Conservation (phyloP, 2,329 filamentous ascomycete species). For the Helotiales sp. region DNA sequence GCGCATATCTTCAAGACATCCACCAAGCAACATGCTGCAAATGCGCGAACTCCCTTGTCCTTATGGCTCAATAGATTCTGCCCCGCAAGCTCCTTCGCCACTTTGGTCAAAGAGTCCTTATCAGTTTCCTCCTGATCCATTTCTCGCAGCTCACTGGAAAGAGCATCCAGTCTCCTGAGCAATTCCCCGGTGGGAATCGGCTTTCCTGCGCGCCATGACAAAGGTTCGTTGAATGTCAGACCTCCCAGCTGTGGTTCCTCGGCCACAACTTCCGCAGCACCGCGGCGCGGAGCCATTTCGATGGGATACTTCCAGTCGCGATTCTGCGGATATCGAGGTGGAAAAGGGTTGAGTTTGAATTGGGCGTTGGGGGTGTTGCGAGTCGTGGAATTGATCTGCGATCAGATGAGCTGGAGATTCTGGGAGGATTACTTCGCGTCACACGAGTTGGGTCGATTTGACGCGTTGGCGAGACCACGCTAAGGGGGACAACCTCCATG, state of each 20-base stretch:
- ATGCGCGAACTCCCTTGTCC: constrained; percentile 90
- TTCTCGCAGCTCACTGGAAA: constrained; percentile 79
- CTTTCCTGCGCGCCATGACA: constrained; percentile 91
- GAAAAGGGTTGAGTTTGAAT: neutral
- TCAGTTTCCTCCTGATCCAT: constrained; percentile 87
- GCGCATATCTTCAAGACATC: constrained; percentile 92
- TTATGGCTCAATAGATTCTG: constrained; percentile 86
- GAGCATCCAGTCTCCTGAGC: constrained; percentile 73
- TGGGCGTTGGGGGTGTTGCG: neutral
- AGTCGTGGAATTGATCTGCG: neutral
- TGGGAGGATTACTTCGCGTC: neutral
- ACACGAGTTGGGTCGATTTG: neutral
- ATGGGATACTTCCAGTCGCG: constrained; percentile 25
- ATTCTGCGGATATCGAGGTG: neutral
- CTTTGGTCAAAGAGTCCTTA: constrained; percentile 76
- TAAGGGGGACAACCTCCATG: neutral
- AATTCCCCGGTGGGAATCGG: constrained; percentile 83
- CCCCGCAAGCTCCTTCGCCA: constrained; percentile 81
- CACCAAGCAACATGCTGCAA: constrained; percentile 83
- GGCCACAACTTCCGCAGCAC: constrained; percentile 29
- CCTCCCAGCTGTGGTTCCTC: constrained; percentile 39
- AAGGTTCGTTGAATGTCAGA: constrained; percentile 79
- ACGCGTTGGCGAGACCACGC: neutral
- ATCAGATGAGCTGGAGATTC: neutral
- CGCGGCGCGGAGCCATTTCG: constrained; percentile 37